Evolutionary conservation across 495 filamentous ascomycete genomes (phyloP).

Genomic region (Hypomontagnella submonticulosa): DNA sequence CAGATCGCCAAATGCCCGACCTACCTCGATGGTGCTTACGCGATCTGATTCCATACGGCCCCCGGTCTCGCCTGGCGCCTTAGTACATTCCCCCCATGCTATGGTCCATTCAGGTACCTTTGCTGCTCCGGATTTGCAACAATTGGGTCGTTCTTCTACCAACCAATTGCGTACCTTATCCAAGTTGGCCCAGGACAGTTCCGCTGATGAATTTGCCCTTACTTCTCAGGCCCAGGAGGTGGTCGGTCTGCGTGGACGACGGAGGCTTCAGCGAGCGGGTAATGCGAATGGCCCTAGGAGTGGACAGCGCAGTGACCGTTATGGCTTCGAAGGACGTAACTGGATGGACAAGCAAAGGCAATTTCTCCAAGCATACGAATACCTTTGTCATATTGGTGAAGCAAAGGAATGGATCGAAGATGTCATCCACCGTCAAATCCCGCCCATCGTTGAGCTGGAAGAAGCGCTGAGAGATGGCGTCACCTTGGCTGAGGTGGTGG

Average conservation of each 20-base stretch:
- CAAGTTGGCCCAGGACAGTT: slow-evolving; percentile 78
- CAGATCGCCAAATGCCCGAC: slow-evolving; percentile 57
- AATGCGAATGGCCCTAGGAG: slow-evolving; percentile 56
- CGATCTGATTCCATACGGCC: slow-evolving; percentile 61
- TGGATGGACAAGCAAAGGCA: slow-evolving; percentile 99
- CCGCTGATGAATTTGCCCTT: slow-evolving; percentile 81
- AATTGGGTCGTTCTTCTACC: slow-evolving; percentile 83
- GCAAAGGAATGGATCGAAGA: slow-evolving; percentile 99
- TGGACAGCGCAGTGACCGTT: slow-evolving; percentile 62
- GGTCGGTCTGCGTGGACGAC: slow-evolving; percentile 83
- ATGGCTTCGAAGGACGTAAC: slow-evolving; percentile 83
- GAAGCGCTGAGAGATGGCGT: slow-evolving; percentile 94
- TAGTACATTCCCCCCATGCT: slow-evolving; percentile 47
- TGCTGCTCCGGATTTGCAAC: slow-evolving; percentile 76
- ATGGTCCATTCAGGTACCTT: slow-evolving; percentile 54
- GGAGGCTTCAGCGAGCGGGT: slow-evolving; percentile 80
- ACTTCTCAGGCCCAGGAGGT: slow-evolving; percentile 81
- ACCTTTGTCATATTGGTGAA: slow-evolving; percentile 98
- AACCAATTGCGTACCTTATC: slow-evolving; percentile 90
- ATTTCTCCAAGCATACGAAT: slow-evolving; percentile 97
- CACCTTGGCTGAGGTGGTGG: slow-evolving; percentile 95
- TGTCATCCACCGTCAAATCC: slow-evolving; percentile 86
- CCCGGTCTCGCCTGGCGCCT: slow-evolving; percentile 45
- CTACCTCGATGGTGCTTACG: slow-evolving; percentile 64
- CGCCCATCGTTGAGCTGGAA: slow-evolving; percentile 95